Base-by-base conservation (phyloP, 2,329 filamentous ascomycete species). In the Madurella fahalii region DNA sequence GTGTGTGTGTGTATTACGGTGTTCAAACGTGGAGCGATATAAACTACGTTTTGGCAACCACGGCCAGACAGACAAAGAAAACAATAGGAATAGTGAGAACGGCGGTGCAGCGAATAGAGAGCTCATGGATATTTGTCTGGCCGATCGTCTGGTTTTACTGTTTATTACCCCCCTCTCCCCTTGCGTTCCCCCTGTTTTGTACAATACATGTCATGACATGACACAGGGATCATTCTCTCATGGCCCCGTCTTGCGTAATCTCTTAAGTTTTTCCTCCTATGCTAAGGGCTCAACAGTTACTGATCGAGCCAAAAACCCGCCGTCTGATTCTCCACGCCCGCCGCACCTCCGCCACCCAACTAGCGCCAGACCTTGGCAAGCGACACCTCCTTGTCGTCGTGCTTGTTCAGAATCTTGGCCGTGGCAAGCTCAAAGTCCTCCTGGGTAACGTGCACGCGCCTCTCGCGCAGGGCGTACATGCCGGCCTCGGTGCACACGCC, bases 351-450 rank as follows among this genome's bases (percentile, higher is more conserved):
- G 30, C 12, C 17, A 18, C 16, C 42, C 16, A 31, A 43, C 52
- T 61, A 67, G 44, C 64, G 62, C 75, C 76, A 95, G 67, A 95
- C 78, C 77, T 95, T 95, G 69, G 87, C 88, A 67, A 95, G 78
- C 68, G 87, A 91, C 65, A 91, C 89, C 72, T 96, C 92, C 82
- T 97, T 97, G 74, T 99, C 94, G 68, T 97, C 94, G 72, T 97
- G 94, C 82, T 96, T 97, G 84, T 99, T 97, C 71, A 99, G 82
- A 58, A 99, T 93, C 88, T 99, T 99, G 70, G 94, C 94, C 7
- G 94, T 99, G 34, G 94, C 94, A 59, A 99, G 81, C 72, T 99
- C 94, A 71, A 99, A 99, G 74, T 99, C 94, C 75, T 99, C 94
- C 72, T 99, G 94, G 39, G 94, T 99, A 63, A 99, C 94, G 72